phyloP scores from a whole-genome alignment of 1,284 basidiomycete species.

The Tilletia setariae region DNA sequence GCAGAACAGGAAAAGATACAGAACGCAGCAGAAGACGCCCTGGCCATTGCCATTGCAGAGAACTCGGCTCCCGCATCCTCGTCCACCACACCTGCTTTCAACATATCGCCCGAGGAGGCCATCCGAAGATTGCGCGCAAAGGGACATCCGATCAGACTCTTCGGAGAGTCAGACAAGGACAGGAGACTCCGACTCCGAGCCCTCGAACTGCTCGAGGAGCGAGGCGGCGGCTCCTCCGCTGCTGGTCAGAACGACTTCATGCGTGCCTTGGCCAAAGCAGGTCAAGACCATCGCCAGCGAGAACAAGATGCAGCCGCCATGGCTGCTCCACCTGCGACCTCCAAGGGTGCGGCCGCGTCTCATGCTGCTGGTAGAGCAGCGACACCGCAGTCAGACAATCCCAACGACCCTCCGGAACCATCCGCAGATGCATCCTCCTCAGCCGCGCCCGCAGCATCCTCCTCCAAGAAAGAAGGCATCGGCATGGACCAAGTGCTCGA shows the following conservation, averaged over 20 bases:
- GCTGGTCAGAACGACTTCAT: slow-evolving; percentile 72
- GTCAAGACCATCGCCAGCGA: slow-evolving; percentile 60
- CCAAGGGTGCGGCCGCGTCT: slow-evolving; percentile 17
- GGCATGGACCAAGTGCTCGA: slow-evolving; percentile 50
- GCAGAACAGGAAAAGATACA: neutral
- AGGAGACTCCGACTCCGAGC: slow-evolving; percentile 82
- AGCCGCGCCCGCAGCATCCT: slow-evolving; percentile 11
- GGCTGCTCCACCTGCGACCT: slow-evolving; percentile 31
- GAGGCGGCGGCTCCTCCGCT: slow-evolving; percentile 20
- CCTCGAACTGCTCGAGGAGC: slow-evolving; percentile 74
- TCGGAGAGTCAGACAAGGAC: slow-evolving; percentile 92
- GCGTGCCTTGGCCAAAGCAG: slow-evolving; percentile 74
- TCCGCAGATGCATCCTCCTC: neutral
- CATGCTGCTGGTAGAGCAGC: slow-evolving; percentile 59
- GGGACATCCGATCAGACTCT: slow-evolving; percentile 89
- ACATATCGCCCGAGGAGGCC: slow-evolving; percentile 89
- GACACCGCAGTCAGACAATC: slow-evolving; percentile 44
- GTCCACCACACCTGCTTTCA: slow-evolving; percentile 64
- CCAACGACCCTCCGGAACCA: slow-evolving; percentile 9
- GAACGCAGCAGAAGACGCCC: neutral
- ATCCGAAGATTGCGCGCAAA: slow-evolving; percentile 80
- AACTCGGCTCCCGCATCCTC: neutral
- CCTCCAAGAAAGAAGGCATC: slow-evolving; percentile 31
- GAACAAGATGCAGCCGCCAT: neutral
- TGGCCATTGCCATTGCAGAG: slow-evolving; percentile 11